These are phyloP conservation scores for Candida vaughaniae DNA, from an alignment of 805 yeast species.

Conservation along the genomic window DNA sequence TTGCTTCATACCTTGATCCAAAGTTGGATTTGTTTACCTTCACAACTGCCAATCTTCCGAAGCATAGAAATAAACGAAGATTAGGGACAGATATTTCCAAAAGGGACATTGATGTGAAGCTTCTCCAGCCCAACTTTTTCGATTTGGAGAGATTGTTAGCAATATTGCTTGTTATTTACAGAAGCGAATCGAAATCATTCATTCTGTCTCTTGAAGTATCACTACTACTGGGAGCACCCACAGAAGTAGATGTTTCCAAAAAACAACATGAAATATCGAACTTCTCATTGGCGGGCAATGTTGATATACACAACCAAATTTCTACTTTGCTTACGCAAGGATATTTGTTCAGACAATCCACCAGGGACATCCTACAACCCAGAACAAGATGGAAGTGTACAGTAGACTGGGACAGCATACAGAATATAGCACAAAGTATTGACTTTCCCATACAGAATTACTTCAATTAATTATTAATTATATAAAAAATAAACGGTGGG, in stretches of 20 bases:
- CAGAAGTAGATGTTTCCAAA: constrained; percentile 31
- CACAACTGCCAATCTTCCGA: constrained; percentile 50
- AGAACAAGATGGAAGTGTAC: constrained; percentile 78
- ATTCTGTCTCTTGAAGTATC: constrained; percentile 15
- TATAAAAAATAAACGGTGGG: background rate
- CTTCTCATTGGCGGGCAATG: constrained; percentile 39
- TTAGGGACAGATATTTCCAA: constrained; percentile 24
- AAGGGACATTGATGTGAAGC: constrained; percentile 54
- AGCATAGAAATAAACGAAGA: constrained; percentile 32
- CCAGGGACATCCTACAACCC: constrained; percentile 59
- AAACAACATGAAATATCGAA: constrained; percentile 33
- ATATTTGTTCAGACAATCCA: constrained; percentile 42
- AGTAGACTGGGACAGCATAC: constrained; percentile 64
- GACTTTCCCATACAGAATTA: constrained; percentile 66
- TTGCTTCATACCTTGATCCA: constrained; percentile 76
- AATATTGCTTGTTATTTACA: constrained; percentile 69
- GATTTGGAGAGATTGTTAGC: constrained; percentile 80
- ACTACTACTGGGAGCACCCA: constrained; percentile 4
- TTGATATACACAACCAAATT: constrained; percentile 53
- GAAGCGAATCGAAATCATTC: constrained; percentile 34
- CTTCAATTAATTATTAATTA: constrained; percentile 32
- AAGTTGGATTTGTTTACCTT: constrained; percentile 68
- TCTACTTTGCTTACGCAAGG: constrained; percentile 61
- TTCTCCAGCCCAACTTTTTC: constrained; percentile 70
- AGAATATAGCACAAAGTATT: constrained; percentile 60